Percentiles rank a stretch among this genome's conserved stretches.
phyloP scores from a whole-genome alignment of 768 basidiomycete species.

The Porphyrellus cyaneotinctus region DNA sequence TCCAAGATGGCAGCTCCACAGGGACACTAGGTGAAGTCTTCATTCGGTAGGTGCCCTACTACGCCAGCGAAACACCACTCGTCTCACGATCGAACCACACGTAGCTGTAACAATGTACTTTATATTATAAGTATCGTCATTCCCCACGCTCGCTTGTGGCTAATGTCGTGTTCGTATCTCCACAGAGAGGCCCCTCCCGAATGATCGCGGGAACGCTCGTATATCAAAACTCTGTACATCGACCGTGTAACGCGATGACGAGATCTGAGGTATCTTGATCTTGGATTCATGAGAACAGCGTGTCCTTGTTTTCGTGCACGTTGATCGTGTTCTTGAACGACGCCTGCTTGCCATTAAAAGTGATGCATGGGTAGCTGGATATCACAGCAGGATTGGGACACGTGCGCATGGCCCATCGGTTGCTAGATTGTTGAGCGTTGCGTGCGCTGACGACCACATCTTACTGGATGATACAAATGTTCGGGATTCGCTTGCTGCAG shows the following conservation, averaged over 20 bases:
- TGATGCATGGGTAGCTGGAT: too few relatives aligned
- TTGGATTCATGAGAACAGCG: not conserved
- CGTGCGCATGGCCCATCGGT: too few relatives aligned
- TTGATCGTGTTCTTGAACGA: not conserved
- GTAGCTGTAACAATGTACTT: constrained; percentile 91
- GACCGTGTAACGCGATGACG: constrained; percentile 1
- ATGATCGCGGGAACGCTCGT: constrained; percentile 16
- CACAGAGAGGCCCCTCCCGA: constrained; percentile 75
- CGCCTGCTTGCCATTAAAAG: not conserved
- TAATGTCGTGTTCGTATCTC: constrained; percentile 23
- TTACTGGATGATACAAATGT: too few relatives aligned
- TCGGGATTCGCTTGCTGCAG: too few relatives aligned
- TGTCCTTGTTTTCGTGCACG: not conserved
- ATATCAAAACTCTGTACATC: constrained; percentile 12
- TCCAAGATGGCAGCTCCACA: constrained; percentile 91
- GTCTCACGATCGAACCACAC: constrained; percentile 7
- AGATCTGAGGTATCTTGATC: constrained; percentile 2
- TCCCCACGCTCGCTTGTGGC: not conserved
- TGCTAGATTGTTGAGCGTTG: too few relatives aligned
- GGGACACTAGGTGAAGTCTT: constrained; percentile 98
- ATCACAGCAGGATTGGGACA: too few relatives aligned
- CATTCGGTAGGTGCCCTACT: constrained; percentile 65
- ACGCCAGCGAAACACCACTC: not conserved
- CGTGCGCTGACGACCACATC: too few relatives aligned
- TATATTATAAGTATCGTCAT: constrained; percentile 77